phyloP scores from a whole-genome alignment of 73 alveolate species.

The Effrenium voratum region DNA sequence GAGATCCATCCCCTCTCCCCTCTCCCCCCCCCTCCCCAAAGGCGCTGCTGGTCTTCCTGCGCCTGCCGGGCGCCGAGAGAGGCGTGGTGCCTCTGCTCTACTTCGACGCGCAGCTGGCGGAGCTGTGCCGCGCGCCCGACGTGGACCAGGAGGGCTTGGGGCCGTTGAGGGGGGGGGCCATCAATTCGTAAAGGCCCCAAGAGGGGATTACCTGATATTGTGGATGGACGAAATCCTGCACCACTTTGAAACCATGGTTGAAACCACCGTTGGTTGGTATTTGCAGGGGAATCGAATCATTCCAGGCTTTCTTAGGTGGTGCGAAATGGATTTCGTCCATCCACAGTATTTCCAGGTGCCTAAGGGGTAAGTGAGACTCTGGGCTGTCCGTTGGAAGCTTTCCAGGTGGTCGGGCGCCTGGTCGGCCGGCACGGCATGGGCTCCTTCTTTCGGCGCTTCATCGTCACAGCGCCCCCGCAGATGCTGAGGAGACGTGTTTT shows the following conservation, averaged over 20 bases:
- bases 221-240: background rate
- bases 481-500: slow-evolving; percentile 36
- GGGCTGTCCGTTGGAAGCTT: too few species aligned
- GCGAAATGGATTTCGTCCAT: too few species aligned
- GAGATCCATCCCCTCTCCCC: background rate
- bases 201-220: background rate
- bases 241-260: too few species aligned
- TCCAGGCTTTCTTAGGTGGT: too few species aligned
- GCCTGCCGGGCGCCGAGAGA: slow-evolving; percentile 3
- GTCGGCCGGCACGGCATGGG: slow-evolving; percentile 93
- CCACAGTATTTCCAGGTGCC: too few species aligned
- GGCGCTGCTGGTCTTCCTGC: slow-evolving; percentile 55
- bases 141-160: background rate
- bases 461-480: slow-evolving; percentile 70
- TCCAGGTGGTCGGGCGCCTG: background rate
- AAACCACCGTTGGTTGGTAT: too few species aligned
- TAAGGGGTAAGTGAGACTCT: too few species aligned
- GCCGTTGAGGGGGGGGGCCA: background rate
- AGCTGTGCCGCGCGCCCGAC: slow-evolving; percentile 40
- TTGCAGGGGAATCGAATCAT: too few species aligned
- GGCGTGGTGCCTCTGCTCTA: slow-evolving; percentile 45
- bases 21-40: background rate
- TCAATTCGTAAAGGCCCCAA: background rate
- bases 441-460: slow-evolving; percentile 78
- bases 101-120: slow-evolving; percentile 51